Evolutionary conservation across 1,139 yeast species (phyloP), one percentile per base, ranked within the genome.

Genomic region (Yamadazyma jaroonii): DNA sequence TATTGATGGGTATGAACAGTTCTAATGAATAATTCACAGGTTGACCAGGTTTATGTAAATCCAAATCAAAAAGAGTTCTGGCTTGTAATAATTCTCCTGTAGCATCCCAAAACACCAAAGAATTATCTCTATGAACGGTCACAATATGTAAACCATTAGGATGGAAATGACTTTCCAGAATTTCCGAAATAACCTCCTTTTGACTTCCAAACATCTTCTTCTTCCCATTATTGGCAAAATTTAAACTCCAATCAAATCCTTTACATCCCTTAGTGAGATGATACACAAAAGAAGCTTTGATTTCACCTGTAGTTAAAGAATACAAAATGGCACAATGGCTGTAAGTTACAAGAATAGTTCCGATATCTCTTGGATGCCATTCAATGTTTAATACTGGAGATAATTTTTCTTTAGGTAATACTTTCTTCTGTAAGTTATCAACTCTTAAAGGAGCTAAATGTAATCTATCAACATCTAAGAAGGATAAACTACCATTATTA

Each of bases 61-160:
- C 75, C 4, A 79, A 67, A 37, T 85, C 94, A 41, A 76, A 73
- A 6, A 85, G 49, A 2, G 87, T 77, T 48, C 97, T 74, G 0
- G 96, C 90, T 39, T 81, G 82, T 6, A 92, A 65, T 32, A 82
- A 61, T 10, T 77, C 77, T 0, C 94, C 96, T 29, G 82, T 81
- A 0, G 87, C 82, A 59, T 92, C 98, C 97, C 97, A 94, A 52
- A 92, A 92, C 4, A 79, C 96, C 32, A 94, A 53, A 0, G 95
- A 76, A 36, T 90, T 92, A 51, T 90, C 97, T 13, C 66, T 78
- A 55, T 90, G 95, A 2, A 80, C 75, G 0, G 96, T 83, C 11
- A 86, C 72, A 5, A 88, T 65, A 56, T 90, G 95, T 32, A 88
- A 72, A 0, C 97, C 97, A 56, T 89, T 88, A 2, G 99, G 98